Base-by-base conservation (phyloP, 192 early-diverging fungal genomes). In the Phycomyces nitens region DNA sequence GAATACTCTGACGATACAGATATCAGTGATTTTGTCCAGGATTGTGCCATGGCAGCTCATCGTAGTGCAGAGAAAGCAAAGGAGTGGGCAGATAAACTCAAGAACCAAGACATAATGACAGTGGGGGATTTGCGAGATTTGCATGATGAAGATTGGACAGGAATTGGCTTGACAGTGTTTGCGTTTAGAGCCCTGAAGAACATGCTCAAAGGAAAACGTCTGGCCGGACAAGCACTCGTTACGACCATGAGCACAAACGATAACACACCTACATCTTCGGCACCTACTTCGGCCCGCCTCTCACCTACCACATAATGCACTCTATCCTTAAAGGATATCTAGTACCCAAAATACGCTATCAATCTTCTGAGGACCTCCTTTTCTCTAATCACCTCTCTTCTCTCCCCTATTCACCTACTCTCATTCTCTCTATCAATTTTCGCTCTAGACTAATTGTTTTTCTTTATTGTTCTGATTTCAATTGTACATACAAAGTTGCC, bases 101-200 rank as follows among this genome's bases (percentile, higher is more conserved):
- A 91, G 61, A 74, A 77, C 23, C 89, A 92, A 73, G 90, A 92
- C 64, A 82, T 92, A 43, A 85, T 89, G 88, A 89, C 88, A 0
- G 85, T 92, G 22, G 90, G 89, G 4, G 89, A 92, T 59, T 60
- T 92, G 50, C 80, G 85, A 29, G 85, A 87, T 63, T 59, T 92
- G 15, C 82, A 85, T 56, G 88, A 91, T 34, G 84, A 87, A 55
- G 90, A 91, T 66, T 91, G 89, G 89, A 73, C 71, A 0, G 87
- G 83, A 3, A 80, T 84, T 52, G 80, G 79, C 18, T 60, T 84
- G 3, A 84, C 82, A 8, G 82, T 84, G 5, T 84, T 82, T 78
- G 82, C 82, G 1, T 65, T 77, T 5, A 62, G 82, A 52, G 82
- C 80, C 16, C 49, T 84, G 21, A 76, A 81, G 54, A 84, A 84